These are phyloP conservation scores for Ophiocordyceps camponoti-floridani DNA, from an alignment of 2,329 filamentous ascomycete genomes.

Conservation along the genomic window DNA sequence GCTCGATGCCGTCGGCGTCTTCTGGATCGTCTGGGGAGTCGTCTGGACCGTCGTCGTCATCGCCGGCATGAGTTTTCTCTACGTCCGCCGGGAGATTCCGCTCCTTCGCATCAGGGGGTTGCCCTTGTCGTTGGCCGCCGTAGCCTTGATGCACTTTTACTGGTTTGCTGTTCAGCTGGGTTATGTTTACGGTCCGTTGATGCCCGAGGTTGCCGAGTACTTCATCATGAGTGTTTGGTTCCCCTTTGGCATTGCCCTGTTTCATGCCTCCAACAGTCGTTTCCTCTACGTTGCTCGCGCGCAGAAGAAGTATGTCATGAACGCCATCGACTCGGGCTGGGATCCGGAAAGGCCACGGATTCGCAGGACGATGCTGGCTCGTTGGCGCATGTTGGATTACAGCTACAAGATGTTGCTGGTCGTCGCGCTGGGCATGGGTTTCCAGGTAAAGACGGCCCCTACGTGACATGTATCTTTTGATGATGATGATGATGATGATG, in stretches of 20 bases:
- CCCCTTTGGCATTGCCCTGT: slow-evolving; percentile 37
- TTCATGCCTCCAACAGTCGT: slow-evolving; percentile 37
- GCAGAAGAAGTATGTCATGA: slow-evolving; percentile 17
- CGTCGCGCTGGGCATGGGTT: slow-evolving; percentile 33
- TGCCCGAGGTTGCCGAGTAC: slow-evolving; percentile 34
- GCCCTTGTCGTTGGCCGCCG: slow-evolving; percentile 18
- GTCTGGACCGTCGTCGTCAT: slow-evolving; percentile 17
- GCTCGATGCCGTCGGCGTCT: slow-evolving; percentile 15
- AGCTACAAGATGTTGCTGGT: slow-evolving; percentile 28
- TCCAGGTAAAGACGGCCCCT: slow-evolving; percentile 34
- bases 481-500: too few relatives aligned
- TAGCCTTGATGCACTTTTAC: slow-evolving; percentile 21
- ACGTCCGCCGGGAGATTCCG: slow-evolving; percentile 15
- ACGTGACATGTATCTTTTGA: too few relatives aligned
- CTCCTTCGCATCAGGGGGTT: slow-evolving; percentile 21
- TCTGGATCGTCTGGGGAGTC: slow-evolving; percentile 13
- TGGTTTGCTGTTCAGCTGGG: slow-evolving; percentile 20
- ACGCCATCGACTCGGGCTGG: background rate
- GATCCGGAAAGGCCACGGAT: background rate
- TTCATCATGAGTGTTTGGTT: slow-evolving; percentile 45
- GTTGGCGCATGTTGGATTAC: slow-evolving; percentile 17
- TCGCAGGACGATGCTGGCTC: background rate
- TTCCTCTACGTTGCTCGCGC: slow-evolving; percentile 31
- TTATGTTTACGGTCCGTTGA: slow-evolving; percentile 16
- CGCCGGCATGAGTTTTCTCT: slow-evolving; percentile 20